Evolutionary conservation across 345 rosid species (phyloP).

Genomic region (Citrus glauca): DNA sequence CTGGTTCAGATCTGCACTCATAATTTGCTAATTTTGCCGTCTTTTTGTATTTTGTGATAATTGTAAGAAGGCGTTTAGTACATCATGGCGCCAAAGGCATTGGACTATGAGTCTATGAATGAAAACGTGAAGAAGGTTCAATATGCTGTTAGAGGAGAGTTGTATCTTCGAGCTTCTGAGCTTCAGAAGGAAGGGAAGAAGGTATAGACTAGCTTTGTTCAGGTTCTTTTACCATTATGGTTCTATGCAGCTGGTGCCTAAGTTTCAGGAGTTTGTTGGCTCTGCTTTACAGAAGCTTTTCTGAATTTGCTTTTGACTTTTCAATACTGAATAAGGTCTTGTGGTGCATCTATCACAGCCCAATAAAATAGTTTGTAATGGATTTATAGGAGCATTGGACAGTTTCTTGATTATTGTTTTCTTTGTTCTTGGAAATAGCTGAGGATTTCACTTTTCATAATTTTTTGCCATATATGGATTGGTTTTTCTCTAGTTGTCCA

Average conservation of each 20-base stretch:
- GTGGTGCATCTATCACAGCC: too few relatives aligned
- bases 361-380: background rate
- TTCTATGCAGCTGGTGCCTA: background rate
- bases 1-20: background rate
- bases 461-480: background rate
- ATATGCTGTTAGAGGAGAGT: conserved; percentile 92
- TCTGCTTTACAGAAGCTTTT: background rate
- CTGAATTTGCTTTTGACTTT: background rate
- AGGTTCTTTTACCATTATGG: background rate
- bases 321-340: background rate
- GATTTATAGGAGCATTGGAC: background rate
- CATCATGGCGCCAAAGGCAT: conserved; percentile 61
- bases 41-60: conserved; percentile 6
- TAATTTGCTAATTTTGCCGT: background rate
- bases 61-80: conserved; percentile 11
- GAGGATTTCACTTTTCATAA: background rate
- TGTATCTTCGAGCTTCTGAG: conserved; percentile 98
- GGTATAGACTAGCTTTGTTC: conserved; percentile 35
- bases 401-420: background rate
- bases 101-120: conserved; percentile 75
- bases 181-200: conserved; percentile 99
- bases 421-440: background rate
- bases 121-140: conserved; percentile 95
- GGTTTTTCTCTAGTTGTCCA: background rate
- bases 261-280: background rate